Evolutionary conservation across 345 rosid species (phyloP), one percentile per base, ranked within the genome.

Genomic region (Adansonia digitata): DNA sequence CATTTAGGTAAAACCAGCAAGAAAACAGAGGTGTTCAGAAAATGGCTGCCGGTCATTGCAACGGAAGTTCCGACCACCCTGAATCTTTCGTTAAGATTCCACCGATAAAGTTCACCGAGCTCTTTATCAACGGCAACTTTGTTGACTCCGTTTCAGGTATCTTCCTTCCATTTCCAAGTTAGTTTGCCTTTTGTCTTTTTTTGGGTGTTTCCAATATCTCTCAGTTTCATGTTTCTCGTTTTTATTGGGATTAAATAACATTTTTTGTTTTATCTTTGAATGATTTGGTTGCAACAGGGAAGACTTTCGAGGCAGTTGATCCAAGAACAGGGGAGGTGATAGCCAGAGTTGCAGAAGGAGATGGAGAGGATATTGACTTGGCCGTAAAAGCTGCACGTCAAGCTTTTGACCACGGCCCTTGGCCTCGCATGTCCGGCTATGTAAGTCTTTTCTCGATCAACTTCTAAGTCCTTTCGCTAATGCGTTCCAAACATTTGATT

Each of bases 51-150:
- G 61, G 2, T 22, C 48, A 55, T 13, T 2, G 62, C 73, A 83
- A 84, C 45, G 90, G 77, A 74, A 69, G 18, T 5, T 69, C 59
- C 39, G 9, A 68, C 24, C 40, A 46, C 71, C 57, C 74, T 1
- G 77, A 49, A 55, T 20, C 53, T 49, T 31, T 29, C 2, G 3
- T 57, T 63, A 75, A 73, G 72, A 75, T 82, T 4, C 92, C 90
- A 0, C 42, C 80, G 18, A 78, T 88, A 1, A 84, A 82, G 77
- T 88, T 90, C 77, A 88, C 81, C 0, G 80, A 83, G 62, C 84
- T 88, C 39, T 90, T 88, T 78, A 84, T 90, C 73, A 82, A 84
- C 68, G 94, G 94, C 60, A 73, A 85, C 48, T 88, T 88, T 37
- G 89, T 86, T 0, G 91, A 88, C 68, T 76, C 91, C 24, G 13